Base-by-base conservation (phyloP, 2,329 filamentous ascomycete genomes). In the Anthostomella pinea region DNA sequence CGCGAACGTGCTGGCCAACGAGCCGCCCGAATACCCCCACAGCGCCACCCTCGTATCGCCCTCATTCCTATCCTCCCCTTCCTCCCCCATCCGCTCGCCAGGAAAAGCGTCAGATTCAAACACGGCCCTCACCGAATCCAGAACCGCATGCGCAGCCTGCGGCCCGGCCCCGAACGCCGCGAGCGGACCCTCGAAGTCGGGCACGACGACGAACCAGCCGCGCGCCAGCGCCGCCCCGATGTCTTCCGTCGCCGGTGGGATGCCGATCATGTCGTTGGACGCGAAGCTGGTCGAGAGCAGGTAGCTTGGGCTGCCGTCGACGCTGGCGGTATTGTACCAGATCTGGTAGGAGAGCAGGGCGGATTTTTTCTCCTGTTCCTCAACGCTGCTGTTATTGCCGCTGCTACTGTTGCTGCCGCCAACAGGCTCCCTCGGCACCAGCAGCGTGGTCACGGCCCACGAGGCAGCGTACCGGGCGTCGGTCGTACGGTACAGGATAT, bases 1-100 rank as follows among this genome's bases (percentile, higher is more conserved):
- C 0, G 75, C 75, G 62, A 67, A 74, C 19, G 70, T 71, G 3
- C 61, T 69, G 0, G 73, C 73, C 13, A 78, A 43, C 2, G 67
- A 66, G 4, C 75, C 75, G 3, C 76, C 76, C 1, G 70, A 75
- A 48, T 78, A 79, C 0, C 76, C 76, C 72, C 70, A 75, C 37
- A 75, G 53, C 0, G 62, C 62, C 24, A 62, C 51, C 2, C 48
- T 55, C 2, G 64, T 56, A 17, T 62, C 47, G 1, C 7, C 30
- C 3, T 22, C n/a, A n/a, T n/a, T n/a, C n/a, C n/a, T n/a, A n/a
- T n/a, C n/a, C n/a, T n/a, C n/a, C n/a, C n/a, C n/a, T n/a, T n/a
- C n/a, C n/a, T n/a, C n/a, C n/a, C n/a, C n/a, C n/a, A n/a, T n/a
- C n/a, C n/a, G 7, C 6, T 13, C 20, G 4, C 17, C 30, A 4